Percentiles rank a stretch among this genome's conserved stretches.
These are phyloP conservation scores for Pulveroboletus sp. DNA, from an alignment of 768 basidiomycete genomes.

Conservation along the genomic window DNA sequence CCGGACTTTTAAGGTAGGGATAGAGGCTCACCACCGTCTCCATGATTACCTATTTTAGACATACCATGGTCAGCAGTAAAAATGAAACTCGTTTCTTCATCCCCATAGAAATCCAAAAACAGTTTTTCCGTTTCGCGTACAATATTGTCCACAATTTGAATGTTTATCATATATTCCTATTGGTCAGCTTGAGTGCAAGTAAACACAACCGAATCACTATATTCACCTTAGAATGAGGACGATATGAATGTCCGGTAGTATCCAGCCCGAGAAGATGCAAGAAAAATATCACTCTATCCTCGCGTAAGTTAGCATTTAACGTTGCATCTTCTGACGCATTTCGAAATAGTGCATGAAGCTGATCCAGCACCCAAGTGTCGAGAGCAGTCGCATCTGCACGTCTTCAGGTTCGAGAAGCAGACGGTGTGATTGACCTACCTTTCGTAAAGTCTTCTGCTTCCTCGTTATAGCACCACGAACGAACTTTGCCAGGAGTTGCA, in stretches of 20 bases:
- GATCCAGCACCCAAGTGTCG: slow-evolving; percentile 76
- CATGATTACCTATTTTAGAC: slow-evolving; percentile 85
- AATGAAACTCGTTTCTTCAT: slow-evolving; percentile 67
- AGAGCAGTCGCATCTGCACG: slow-evolving; percentile 65
- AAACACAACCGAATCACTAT: not conserved
- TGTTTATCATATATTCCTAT: slow-evolving; percentile 85
- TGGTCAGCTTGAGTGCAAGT: not conserved
- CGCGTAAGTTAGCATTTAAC: slow-evolving; percentile 50
- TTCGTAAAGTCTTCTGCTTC: slow-evolving; percentile 85
- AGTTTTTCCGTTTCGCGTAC: slow-evolving; percentile 63
- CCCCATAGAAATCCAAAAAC: slow-evolving; percentile 59
- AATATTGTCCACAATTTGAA: slow-evolving; percentile 72
- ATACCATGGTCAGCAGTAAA: slow-evolving; percentile 92
- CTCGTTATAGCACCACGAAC: slow-evolving; percentile 72
- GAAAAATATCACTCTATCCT: slow-evolving; percentile 70
- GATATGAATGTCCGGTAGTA: slow-evolving; percentile 82
- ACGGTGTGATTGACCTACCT: slow-evolving; percentile 37
- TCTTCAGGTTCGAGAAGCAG: not conserved
- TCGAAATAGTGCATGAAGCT: slow-evolving; percentile 54
- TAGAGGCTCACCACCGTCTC: slow-evolving; percentile 65
- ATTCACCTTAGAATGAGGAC: slow-evolving; percentile 70
- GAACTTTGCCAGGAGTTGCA: slow-evolving; percentile 63
- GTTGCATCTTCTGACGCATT: slow-evolving; percentile 55
- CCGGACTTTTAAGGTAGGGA: not conserved
- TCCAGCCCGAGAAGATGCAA: slow-evolving; percentile 81